Conservation (phyloP, 352 stramenopile species). For the Globisporangium emineosum region DNA sequence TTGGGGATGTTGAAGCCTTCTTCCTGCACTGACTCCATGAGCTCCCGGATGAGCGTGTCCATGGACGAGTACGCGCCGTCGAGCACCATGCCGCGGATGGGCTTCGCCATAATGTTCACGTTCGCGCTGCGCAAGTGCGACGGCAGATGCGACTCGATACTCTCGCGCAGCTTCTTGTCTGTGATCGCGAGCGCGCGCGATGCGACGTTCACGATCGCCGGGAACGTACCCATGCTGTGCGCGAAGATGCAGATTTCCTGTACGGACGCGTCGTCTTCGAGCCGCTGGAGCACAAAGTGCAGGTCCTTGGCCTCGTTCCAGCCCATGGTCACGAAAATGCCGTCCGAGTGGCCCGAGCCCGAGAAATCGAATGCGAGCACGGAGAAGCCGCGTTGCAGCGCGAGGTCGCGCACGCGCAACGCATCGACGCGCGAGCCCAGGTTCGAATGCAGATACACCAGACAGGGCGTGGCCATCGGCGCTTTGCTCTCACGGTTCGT, state of each 20-base stretch:
- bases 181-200: conserved; percentile 42
- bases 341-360: conserved; percentile 72
- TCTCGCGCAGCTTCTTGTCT: conserved; percentile 44
- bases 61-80: conserved; percentile 77
- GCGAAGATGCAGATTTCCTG: conserved; percentile 67
- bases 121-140: conserved; percentile 44
- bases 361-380: conserved; percentile 83
- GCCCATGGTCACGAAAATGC: conserved; percentile 84
- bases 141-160: conserved; percentile 60
- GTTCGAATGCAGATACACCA: conserved; percentile 86
- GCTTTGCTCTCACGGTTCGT: conserved; percentile 16
- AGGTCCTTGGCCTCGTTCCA: conserved; percentile 82
- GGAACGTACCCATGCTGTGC: conserved; percentile 82
- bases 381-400: conserved; percentile 66
- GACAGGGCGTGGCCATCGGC: conserved; percentile 37
- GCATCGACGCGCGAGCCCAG: conserved; percentile 70
- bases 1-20: conserved; percentile 75
- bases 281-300: conserved; percentile 57
- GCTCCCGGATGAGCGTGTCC: conserved; percentile 57
- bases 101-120: conserved; percentile 41
- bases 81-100: conserved; percentile 68
- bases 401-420: conserved; percentile 58
- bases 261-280: conserved; percentile 50
- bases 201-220: conserved; percentile 74
- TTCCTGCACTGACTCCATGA: conserved; percentile 58